Evolutionary conservation across 2,329 filamentous ascomycete species (phyloP), one percentile per base, ranked within the genome.

Genomic region (Neonectria magnoliae): DNA sequence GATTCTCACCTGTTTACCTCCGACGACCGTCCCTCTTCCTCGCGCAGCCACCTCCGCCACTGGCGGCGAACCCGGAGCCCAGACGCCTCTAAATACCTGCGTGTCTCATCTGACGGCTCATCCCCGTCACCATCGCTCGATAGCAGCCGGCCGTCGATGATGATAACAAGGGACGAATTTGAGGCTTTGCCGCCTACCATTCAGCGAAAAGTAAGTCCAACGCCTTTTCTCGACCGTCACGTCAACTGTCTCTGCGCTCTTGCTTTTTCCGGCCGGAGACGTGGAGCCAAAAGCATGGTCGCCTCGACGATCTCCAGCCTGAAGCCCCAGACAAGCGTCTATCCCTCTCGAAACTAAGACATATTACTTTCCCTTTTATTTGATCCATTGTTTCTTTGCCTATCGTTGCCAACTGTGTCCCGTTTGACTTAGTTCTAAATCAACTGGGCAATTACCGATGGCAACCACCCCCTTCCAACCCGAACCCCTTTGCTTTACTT

Each of bases 151-250:
- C 66, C 73, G 53, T 73, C 75, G 31, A 70, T 67, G 52, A 68
- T 65, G 22, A 78, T 80, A 67, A 80, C 80, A 2, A 79, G 69
- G 64, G 73, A 78, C 33, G 79, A 81, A 57, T 87, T 86, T 64
- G 83, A 87, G 68, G 81, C 82, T 44, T 77, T 88, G 11, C 86
- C 86, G 20, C 83, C 83, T 25, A 84, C 85, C 16, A 81, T 88
- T 57, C 81, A 84, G 72, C 81, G 86, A 76, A 88, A 88, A 80
- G 86, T 88, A 78, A 81, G 85, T 80, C 60, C 18, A 13, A 22
- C n/a, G 13, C 29, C 22, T 45, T 52, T 60, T 27, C n/a, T 59
- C 45, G 33, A 7, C 42, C 27, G 5, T 52, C 22, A 44, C 7
- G 22, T 13, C 13, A 52, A 20, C 11, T 54, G 42, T 54, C 44